Evolutionary conservation across 441 rosid species (phyloP).

Genomic region (Sinapis alba): DNA sequence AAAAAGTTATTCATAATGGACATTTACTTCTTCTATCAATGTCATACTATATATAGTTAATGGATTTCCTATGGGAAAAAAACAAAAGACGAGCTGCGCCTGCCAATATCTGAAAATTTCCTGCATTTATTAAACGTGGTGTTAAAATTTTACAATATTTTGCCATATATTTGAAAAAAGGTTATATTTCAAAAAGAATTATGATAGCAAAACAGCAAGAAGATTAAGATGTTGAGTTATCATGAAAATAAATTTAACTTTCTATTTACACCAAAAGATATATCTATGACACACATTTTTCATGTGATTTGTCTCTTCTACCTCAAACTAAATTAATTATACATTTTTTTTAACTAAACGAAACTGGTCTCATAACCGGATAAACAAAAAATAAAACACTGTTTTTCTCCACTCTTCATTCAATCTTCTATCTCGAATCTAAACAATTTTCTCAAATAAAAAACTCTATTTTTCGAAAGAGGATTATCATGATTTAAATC

Average conservation of each 20-base stretch:
- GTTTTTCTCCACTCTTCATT: no score
- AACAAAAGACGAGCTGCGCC: neutral
- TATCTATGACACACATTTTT: no score
- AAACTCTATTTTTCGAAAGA: no score
- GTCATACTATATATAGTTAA: neutral
- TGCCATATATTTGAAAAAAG: neutral
- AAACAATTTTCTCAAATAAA: no score
- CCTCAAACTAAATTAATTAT: no score
- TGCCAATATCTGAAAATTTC: neutral
- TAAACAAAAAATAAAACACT: constrained; percentile 13
- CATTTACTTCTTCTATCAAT: neutral
- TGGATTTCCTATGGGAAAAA: neutral
- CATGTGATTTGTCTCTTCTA: no score
- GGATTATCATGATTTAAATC: no score
- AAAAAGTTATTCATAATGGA: neutral
- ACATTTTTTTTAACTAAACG: neutral
- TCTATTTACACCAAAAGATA: no score
- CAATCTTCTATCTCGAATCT: no score
- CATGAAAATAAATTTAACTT: neutral
- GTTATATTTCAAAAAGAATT: constrained; percentile 3
- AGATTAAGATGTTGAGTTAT: constrained; percentile 9
- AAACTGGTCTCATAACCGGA: no score
- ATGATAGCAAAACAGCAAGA: constrained; percentile 11
- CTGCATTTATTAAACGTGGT: neutral
- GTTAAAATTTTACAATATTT: neutral